Evolutionary conservation across 2,329 filamentous ascomycete species (phyloP), one percentile per base, ranked within the genome.

Genomic region (Fusarium temperatum): DNA sequence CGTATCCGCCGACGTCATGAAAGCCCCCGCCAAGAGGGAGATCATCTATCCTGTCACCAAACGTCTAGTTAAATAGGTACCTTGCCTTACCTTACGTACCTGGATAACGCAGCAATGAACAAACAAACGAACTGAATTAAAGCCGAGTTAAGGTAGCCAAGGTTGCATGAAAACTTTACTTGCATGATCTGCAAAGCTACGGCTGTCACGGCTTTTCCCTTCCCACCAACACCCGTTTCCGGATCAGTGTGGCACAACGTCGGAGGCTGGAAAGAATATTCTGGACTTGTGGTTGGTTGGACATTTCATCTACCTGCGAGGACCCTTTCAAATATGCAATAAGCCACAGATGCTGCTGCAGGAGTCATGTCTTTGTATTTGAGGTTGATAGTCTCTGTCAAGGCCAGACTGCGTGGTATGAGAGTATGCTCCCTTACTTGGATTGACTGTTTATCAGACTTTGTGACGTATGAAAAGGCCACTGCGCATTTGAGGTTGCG

Each of bases 1-100:
- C 48, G 48, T 60, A 63, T 54, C 72, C 68, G 26, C 72, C 72
- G 68, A 74, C 72, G 72, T 74, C 72, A 74, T 74, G 41, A 26
- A 48, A 48, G 28, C 14, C 47, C 41, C 53, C 41, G 15, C 50
- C 44, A 35, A 38, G 54, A 44, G 35, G 66, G 30, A 42, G 53
- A 64, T 50, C 57, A 32, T 53, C 24, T 11, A 32, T 53, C 30
- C 15, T 42, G 38, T 42, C 20, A n/a, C 35, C 36, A 42, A 55
- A 55, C 36, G 20, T 30, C 51, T 30, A 26, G 26, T 26, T 26
- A n/a, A 17, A 36, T 53, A n/a, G n/a, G n/a, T n/a, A 35, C 14
- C 22, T 35, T 48, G 5, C 39, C 39, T 35, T 48, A 7, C 39
- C 39, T 41, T 11, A 13, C 18, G 17, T 10, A 45, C 7, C 30